Conservation (phyloP, 2,329 filamentous ascomycete genomes). For the Calonectria leucothoes region DNA sequence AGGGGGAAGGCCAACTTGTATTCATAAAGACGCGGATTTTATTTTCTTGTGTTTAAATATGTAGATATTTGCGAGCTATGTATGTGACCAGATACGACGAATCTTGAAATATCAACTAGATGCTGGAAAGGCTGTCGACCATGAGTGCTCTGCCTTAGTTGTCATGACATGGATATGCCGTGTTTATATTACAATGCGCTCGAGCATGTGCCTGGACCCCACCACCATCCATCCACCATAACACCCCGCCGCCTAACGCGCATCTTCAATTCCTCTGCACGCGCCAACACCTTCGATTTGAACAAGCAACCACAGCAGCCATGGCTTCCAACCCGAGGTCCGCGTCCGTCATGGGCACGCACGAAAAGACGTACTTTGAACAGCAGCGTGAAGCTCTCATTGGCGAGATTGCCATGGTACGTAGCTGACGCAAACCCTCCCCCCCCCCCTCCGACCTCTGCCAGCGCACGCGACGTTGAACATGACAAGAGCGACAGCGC, state of each 20-base stretch:
- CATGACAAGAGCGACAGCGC: background rate
- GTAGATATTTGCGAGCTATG: slow-evolving; percentile 14
- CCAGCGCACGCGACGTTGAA: background rate
- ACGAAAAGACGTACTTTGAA: slow-evolving; percentile 75
- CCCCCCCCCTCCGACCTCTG: background rate
- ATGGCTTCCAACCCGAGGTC: slow-evolving; percentile 49
- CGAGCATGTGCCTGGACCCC: slow-evolving; percentile 2
- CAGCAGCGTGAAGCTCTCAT: slow-evolving; percentile 79
- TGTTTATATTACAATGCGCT: background rate
- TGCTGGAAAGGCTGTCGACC: background rate
- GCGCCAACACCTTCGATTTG: slow-evolving; percentile 15
- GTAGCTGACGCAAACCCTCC: slow-evolving; percentile 26
- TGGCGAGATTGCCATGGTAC: slow-evolving; percentile 77
- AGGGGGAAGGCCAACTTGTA: slow-evolving; percentile 14
- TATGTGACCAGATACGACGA: slow-evolving; percentile 2
- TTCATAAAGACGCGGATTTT: background rate
- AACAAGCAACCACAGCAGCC: slow-evolving; percentile 15
- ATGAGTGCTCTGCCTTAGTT: background rate
- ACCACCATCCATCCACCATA: background rate
- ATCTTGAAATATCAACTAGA: background rate
- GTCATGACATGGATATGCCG: background rate
- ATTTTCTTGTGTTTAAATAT: slow-evolving; percentile 10
- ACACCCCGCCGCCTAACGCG: slow-evolving; percentile 11
- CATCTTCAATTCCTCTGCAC: slow-evolving; percentile 3
- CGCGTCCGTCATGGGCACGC: slow-evolving; percentile 42